phyloP scores from a whole-genome alignment of 2,329 filamentous ascomycete genomes.

The Alternaria solani region DNA sequence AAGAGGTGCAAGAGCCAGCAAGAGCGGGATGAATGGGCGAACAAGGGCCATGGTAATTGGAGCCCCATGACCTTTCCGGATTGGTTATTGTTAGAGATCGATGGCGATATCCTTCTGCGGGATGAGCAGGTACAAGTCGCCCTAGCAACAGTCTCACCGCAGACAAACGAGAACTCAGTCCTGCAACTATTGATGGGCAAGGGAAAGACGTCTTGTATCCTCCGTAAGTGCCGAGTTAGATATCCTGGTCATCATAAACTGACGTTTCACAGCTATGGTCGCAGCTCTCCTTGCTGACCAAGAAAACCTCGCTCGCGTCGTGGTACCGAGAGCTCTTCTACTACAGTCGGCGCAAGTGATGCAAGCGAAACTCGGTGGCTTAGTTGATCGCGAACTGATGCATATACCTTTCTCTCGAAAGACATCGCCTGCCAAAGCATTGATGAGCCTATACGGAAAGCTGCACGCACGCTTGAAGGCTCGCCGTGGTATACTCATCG shows the following conservation, averaged over 20 bases:
- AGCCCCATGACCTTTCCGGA: slow-evolving; percentile 62
- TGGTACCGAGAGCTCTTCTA: slow-evolving; percentile 66
- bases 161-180: slow-evolving; percentile 64
- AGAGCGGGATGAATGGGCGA: slow-evolving; percentile 55
- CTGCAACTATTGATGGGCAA: slow-evolving; percentile 74
- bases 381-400: slow-evolving; percentile 62
- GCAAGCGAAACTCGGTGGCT: slow-evolving; percentile 62
- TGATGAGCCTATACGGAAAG: slow-evolving; percentile 44
- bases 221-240: slow-evolving; percentile 27
- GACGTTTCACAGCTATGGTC: slow-evolving; percentile 59
- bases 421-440: slow-evolving; percentile 47
- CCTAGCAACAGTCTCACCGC: slow-evolving; percentile 64
- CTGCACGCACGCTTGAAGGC: slow-evolving; percentile 56
- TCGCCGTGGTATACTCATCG: slow-evolving; percentile 63
- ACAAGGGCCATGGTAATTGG: slow-evolving; percentile 66
- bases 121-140: slow-evolving; percentile 70
- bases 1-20: slow-evolving; percentile 30
- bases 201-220: slow-evolving; percentile 71
- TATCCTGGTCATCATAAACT: slow-evolving; percentile 3
- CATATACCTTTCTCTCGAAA: slow-evolving; percentile 68
- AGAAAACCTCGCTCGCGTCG: slow-evolving; percentile 58
- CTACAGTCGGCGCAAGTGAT: slow-evolving; percentile 66
- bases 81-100: slow-evolving; percentile 73
- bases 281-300: slow-evolving; percentile 55
- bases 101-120: slow-evolving; percentile 69